Base-by-base conservation (phyloP, 208 protist genomes). In the Acanthamoeba castellanii region DNA sequence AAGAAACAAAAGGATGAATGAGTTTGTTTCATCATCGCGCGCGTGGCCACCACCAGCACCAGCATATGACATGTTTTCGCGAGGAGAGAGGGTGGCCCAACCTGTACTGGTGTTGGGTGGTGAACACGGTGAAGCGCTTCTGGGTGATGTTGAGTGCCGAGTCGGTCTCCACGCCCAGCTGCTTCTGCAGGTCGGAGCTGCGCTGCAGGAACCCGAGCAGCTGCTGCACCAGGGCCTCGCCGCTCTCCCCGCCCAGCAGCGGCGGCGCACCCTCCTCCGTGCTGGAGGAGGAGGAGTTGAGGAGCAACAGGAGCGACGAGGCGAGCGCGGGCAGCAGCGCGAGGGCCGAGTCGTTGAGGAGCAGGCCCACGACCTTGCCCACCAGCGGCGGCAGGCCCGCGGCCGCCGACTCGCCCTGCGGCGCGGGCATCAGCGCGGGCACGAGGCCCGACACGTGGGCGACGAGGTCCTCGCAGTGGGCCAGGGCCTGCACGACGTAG, bases 41-140 rank as follows among this genome's bases (percentile, higher is more conserved):
- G n/a, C n/a, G n/a, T n/a, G n/a, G n/a, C n/a, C n/a, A n/a, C n/a
- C n/a, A n/a, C n/a, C n/a, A 2, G 32, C 66, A 74, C 9, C n/a
- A 30, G n/a, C 72, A 81, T 16, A 81, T 1, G 27, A 81, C 11
- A 14, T 5, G 68, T 13, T 81, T 37, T 0, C 20, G 27, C 13
- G 42, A 25, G 42, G 13, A 55, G 50, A 55, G 50, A 55, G 50
- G 50, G 13, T 55, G 45, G 20, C 2, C 42, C 27, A 18, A 88
- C 81, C n/a, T 57, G 81, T 88, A 88, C 47, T 50, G 81, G n/a
- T 88, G 81, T 8, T 88, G 14, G 42, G 81, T 88, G 9, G 81
- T 88, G 37, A 88, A 59, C 52, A 88, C 25, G 37, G 30, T 88
- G 81, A 88, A 88, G 22, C 50, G 13, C 81, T 88, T 88, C n/a